A percentile compares a stretch with the other conserved stretches of the same genome.
Evolutionary conservation across 495 filamentous ascomycete species (phyloP).

Genomic region (Alectoria sarmentosa): DNA sequence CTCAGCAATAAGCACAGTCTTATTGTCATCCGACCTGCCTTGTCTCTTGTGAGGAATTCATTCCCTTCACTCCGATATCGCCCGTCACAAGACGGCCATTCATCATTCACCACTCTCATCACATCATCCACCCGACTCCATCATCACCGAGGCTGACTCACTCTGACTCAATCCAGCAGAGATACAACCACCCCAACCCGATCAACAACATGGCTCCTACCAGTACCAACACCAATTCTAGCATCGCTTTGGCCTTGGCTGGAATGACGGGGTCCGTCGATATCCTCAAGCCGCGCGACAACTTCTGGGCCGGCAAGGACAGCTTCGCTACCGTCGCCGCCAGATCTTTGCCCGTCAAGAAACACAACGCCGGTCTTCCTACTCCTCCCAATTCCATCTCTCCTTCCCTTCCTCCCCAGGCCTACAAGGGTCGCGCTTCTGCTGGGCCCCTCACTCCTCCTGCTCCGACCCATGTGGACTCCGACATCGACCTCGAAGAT

Average conservation of each 20-base stretch:
- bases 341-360: constrained; percentile 49
- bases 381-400: constrained; percentile 97
- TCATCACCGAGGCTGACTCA: constrained; percentile 21
- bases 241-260: constrained; percentile 57
- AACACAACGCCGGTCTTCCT: constrained; percentile 57
- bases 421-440: constrained; percentile 45
- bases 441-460: constrained; percentile 43
- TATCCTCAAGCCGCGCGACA: constrained; percentile 58
- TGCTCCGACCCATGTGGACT: constrained; percentile 64
- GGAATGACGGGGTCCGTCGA: constrained; percentile 57
- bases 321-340: constrained; percentile 56
- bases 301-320: constrained; percentile 45
- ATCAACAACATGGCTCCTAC: constrained; percentile 41
- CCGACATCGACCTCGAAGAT: constrained; percentile 81
- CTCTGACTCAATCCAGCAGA: constrained; percentile 9
- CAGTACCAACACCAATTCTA: constrained; percentile 43
- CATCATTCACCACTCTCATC: constrained; percentile 22
- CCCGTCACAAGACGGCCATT: neutral
- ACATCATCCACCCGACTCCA: constrained; percentile 27
- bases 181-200: constrained; percentile 38
- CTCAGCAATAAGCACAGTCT: constrained; percentile 26
- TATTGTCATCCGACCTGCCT: constrained; percentile 26
- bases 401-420: constrained; percentile 76
- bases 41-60: constrained; percentile 30
- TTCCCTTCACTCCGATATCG: constrained; percentile 11